Evolutionary conservation across 2,329 filamentous ascomycete genomes (phyloP), one percentile per base, ranked within the genome.

Genomic region (Aspergillus tanneri): DNA sequence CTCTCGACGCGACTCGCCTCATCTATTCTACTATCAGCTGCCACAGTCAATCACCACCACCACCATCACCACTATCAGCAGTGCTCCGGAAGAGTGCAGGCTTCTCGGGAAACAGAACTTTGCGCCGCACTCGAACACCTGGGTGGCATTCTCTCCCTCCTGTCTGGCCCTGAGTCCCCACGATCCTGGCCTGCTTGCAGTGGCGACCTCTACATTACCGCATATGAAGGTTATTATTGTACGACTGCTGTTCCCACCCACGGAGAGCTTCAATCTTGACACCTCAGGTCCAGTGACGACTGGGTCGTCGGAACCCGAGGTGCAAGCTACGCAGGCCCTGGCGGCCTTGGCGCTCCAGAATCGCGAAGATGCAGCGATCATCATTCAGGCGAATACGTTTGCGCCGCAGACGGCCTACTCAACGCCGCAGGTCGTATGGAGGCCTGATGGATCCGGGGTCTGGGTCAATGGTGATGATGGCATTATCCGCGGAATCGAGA

Each of bases 391-490:
- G 27, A 82, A 74, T 38, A 83, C 82, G 0, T 71, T 83, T 56
- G 78, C 83, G 16, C 80, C 82, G n/a, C 82, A 85, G 61, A 84
- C 82, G 23, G 71, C 77, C 0, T 85, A 85, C 61, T 83, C 80
- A 18, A 85, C 81, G 5, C 82, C 82, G 6, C 76, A 80, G 43
- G 69, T 85, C 5, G 76, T 74, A 5, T 86, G 83, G 83, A 68
- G 83, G 21, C 81, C 82, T 2, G 76, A 83, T 60, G 82, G 81
- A 1, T 77, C 72, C 34, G 83, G 83, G 0, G 67, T 86, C 0
- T 86, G 80, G 75, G 80, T 85, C 10, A 85, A 83, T 66, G 80
- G 80, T 3, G 83, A 86, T 57, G 83, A 86, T 61, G 83, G 83
- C 0, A 70, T 79, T 6, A 72, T 86, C 22, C 71, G 82, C 39